A percentile compares a stretch with the other conserved stretches of the same genome.
Conservation (phyloP, 768 basidiomycete species). For the Amanita subjunquillea region DNA sequence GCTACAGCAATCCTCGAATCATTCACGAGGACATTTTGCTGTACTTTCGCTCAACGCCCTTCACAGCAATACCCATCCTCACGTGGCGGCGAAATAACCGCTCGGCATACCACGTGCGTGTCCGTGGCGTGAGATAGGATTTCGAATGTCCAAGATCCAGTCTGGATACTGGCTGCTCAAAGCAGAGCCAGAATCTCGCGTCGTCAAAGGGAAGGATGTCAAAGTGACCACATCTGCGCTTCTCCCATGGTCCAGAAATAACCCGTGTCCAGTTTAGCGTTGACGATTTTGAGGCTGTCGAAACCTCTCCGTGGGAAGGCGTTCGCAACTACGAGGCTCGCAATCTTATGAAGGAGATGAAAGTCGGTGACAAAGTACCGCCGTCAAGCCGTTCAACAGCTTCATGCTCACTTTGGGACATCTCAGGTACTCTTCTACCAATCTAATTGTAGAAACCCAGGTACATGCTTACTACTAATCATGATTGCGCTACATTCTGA, state of each 20-base stretch:
- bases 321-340: conserved; percentile 77
- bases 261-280: conserved; percentile 56
- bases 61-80: background rate
- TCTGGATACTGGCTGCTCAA: conserved; percentile 62
- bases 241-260: background rate
- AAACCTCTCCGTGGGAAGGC: conserved; percentile 79
- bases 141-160: conserved; percentile 10
- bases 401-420: background rate
- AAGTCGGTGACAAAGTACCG: conserved; percentile 58
- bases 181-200: conserved; percentile 75
- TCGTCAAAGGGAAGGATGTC: conserved; percentile 83
- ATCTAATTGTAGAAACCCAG: conserved; percentile 78
- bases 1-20: background rate
- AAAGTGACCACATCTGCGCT: conserved; percentile 34
- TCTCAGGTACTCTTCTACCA: conserved; percentile 75
- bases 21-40: background rate
- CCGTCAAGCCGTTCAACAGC: background rate
- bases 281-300: conserved; percentile 69
- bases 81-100: background rate
- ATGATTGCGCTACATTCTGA: background rate
- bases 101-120: background rate
- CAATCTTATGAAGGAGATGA: conserved; percentile 80
- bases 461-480: conserved; percentile 21
- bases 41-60: background rate
- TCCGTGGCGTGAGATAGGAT: background rate